phyloP scores from a whole-genome alignment of 495 filamentous ascomycete genomes.

The Entonaema liquescens region DNA sequence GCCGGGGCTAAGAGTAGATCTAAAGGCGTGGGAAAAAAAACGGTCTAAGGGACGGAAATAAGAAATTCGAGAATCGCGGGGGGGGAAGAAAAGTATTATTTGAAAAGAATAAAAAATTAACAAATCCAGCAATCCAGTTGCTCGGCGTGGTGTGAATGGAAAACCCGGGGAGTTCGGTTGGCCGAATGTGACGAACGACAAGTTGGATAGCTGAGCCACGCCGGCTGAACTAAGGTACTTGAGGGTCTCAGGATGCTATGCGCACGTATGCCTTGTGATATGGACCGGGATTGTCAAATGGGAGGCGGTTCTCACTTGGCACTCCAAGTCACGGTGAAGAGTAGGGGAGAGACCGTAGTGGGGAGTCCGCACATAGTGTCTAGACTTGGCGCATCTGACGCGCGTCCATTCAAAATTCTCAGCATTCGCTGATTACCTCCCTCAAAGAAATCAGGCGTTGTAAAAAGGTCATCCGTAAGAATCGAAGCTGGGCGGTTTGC shows the following conservation, averaged over 20 bases:
- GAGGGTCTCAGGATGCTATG: conserved; percentile 20
- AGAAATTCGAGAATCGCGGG: conserved; percentile 2
- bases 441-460: background rate
- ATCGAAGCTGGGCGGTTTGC: conserved; percentile 12
- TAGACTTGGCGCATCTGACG: conserved; percentile 39
- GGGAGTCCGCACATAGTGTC: conserved; percentile 33
- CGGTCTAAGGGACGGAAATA: conserved; percentile 13
- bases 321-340: conserved; percentile 1
- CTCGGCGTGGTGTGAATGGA: conserved; percentile 32
- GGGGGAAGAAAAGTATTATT: conserved; percentile 20
- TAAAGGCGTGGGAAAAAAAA: conserved; percentile 16
- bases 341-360: conserved; percentile 22
- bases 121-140: conserved; percentile 24
- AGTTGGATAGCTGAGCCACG: conserved; percentile 42
- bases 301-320: conserved; percentile 14
- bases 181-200: conserved; percentile 18
- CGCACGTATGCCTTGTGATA: conserved; percentile 28
- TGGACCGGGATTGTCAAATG: conserved; percentile 21
- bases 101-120: conserved; percentile 4
- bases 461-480: conserved; percentile 12
- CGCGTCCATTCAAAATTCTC: conserved; percentile 32
- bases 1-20: conserved; percentile 25
- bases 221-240: conserved; percentile 26
- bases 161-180: conserved; percentile 20
- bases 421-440: conserved; percentile 3